These are phyloP conservation scores for Tricholoma bakamatsutake DNA, from an alignment of 768 basidiomycete species.

Conservation along the genomic window DNA sequence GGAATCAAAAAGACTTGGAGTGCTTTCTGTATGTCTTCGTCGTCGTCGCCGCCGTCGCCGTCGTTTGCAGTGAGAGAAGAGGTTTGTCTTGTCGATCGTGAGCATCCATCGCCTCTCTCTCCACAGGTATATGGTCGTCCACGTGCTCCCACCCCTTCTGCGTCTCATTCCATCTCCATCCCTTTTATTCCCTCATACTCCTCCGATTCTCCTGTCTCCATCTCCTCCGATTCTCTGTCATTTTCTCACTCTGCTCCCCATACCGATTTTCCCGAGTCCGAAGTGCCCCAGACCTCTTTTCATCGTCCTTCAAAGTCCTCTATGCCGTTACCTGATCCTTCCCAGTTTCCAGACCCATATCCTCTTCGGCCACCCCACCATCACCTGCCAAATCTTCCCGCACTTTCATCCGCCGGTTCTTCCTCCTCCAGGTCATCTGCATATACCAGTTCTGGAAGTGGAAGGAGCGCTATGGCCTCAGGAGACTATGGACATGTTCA, in stretches of 20 bases:
- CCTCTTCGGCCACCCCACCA: slow-evolving; percentile 51
- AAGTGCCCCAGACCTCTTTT: slow-evolving; percentile 20
- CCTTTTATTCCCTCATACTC: not conserved
- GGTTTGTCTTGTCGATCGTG: slow-evolving; percentile 13
- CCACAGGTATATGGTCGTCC: slow-evolving; percentile 26
- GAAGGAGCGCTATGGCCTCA: slow-evolving; percentile 44
- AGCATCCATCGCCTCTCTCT: slow-evolving; percentile 25
- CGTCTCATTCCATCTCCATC: slow-evolving; percentile 9
- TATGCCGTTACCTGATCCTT: slow-evolving; percentile 52
- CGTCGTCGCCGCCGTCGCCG: not conserved
- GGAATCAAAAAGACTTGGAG: not conserved
- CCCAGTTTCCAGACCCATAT: slow-evolving; percentile 69
- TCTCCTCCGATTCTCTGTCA: slow-evolving; percentile 25
- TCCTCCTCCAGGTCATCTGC: slow-evolving; percentile 76
- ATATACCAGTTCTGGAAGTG: slow-evolving; percentile 66
- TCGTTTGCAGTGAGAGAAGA: slow-evolving; percentile 8
- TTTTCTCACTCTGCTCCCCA: slow-evolving; percentile 33
- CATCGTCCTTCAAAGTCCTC: slow-evolving; percentile 37
- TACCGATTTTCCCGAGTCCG: slow-evolving; percentile 26
- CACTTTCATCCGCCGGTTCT: slow-evolving; percentile 66
- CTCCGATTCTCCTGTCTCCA: slow-evolving; percentile 6
- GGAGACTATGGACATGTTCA: slow-evolving; percentile 62
- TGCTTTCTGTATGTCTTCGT: slow-evolving; percentile 15
- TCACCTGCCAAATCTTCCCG: slow-evolving; percentile 42
- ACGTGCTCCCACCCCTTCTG: slow-evolving; percentile 34